These are phyloP conservation scores for Yarrowia keelungensis DNA, from an alignment of 805 yeast species.

Conservation along the genomic window DNA sequence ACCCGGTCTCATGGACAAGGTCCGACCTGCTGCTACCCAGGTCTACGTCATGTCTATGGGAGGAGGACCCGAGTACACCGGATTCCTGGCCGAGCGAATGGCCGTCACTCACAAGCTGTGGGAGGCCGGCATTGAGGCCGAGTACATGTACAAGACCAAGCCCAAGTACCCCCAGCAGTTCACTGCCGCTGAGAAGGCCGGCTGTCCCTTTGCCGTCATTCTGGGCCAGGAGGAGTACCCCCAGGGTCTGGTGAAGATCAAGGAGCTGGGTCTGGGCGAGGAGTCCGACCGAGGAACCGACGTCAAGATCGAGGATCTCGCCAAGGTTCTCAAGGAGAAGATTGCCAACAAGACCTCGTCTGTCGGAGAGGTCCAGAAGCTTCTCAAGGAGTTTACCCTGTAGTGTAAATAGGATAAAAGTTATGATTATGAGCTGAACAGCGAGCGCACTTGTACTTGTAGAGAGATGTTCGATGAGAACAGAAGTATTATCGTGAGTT, in stretches of 20 bases:
- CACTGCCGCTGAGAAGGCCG: conserved; percentile 95
- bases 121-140: conserved; percentile 88
- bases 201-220: conserved; percentile 88
- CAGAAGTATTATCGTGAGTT: too few species aligned
- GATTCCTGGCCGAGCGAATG: conserved; percentile 93
- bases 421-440: not conserved
- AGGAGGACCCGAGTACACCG: conserved; percentile 96
- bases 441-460: too few species aligned
- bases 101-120: conserved; percentile 79
- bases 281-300: conserved; percentile 87
- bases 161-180: conserved; percentile 96
- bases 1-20: conserved; percentile 63
- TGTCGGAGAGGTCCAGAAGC: conserved; percentile 34
- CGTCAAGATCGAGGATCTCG: conserved; percentile 66
- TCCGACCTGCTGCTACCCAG: conserved; percentile 88
- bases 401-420: conserved; percentile 9
- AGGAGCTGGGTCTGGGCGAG: conserved; percentile 87
- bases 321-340: conserved; percentile 59
- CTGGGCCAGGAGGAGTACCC: conserved; percentile 93
- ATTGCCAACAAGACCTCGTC: conserved; percentile 49
- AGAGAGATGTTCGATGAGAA: too few species aligned
- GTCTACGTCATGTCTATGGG: conserved; percentile 98
- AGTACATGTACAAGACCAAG: conserved; percentile 89
- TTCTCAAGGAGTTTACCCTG: conserved; percentile 22
- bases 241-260: conserved; percentile 82